A percentile compares a stretch with the other conserved stretches of the same genome.
Evolutionary conservation across 768 basidiomycete species (phyloP).

Genomic region (Tulasnella sp.): DNA sequence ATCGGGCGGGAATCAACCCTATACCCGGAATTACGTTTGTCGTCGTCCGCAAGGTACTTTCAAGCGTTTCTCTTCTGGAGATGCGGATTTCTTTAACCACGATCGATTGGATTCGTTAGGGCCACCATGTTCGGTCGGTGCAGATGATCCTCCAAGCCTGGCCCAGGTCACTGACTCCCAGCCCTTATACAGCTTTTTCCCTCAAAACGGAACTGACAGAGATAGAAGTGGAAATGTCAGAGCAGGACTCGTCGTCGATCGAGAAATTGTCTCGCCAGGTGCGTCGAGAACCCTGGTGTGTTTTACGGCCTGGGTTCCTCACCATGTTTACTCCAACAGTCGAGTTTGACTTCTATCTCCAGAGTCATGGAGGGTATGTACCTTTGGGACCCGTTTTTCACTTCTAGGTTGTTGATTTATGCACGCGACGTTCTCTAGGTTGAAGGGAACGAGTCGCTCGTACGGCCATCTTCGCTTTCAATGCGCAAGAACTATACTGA

Average conservation of each 20-base stretch:
- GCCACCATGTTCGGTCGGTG: conserved; percentile 45
- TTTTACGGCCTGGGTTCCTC: no score
- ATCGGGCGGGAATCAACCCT: conserved; percentile 41
- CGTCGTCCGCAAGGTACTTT: conserved; percentile 51
- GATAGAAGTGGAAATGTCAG: conserved; percentile 63
- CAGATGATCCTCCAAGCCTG: not conserved
- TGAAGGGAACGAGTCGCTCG: conserved; percentile 11
- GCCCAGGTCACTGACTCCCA: not conserved
- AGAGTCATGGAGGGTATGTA: conserved; percentile 50
- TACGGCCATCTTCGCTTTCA: not conserved
- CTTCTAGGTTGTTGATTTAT: not conserved
- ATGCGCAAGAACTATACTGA: not conserved
- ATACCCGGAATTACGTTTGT: conserved; percentile 52
- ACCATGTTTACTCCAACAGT: conserved; percentile 21
- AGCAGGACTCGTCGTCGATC: conserved; percentile 68
- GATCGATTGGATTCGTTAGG: conserved; percentile 17
- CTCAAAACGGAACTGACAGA: conserved; percentile 31
- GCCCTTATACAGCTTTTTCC: conserved; percentile 36
- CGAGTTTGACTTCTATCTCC: conserved; percentile 68
- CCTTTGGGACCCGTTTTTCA: not conserved
- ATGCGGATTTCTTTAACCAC: not conserved
- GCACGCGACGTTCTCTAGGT: not conserved
- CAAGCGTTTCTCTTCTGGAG: no score
- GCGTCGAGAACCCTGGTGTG: not conserved
- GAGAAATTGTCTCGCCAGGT: conserved; percentile 32